Evolutionary conservation across 164 flowering plant species (phyloP), one percentile per base, ranked within the genome.

Genomic region (Chloranthus sessilifolius): DNA sequence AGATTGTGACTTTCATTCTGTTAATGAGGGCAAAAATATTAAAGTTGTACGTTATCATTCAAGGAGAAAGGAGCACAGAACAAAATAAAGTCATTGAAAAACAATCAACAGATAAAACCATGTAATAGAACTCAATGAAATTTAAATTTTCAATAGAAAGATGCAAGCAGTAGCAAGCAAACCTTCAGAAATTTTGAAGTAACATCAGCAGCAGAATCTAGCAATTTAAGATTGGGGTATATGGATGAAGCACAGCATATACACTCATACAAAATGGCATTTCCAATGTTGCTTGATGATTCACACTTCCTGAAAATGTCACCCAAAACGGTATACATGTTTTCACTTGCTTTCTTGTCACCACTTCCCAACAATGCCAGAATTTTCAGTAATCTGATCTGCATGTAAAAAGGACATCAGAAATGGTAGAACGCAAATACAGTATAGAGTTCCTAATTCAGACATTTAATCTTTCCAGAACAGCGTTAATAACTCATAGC

Each of bases 1-100:
- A 88, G 70, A 73, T 94, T 94, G 59, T 94, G 97, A 64, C 79
- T 82, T 42, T 89, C 99, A 66, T 91, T 87, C 99, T 92, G 84
- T 43, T 41, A 56, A 68, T 3, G 43, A 20, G 56, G 34, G 33
- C 56, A 47, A 23, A 55, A 23, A 39, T 19, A n/a, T 24, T 2
- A 30, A 31, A 22, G 20, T 14, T 14, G 21, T 21, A n/a, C n/a
- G n/a, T n/a, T n/a, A n/a, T n/a, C n/a, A n/a, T n/a, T n/a, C n/a
- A n/a, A n/a, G 27, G 43, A 25, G 21, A 27, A 14, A 51, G 12
- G 38, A 28, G 1, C n/a, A 25, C n/a, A 31, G 46, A 1, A 41
- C 4, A 20, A 22, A 34, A 10, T 24, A 8, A 6, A 43, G 39
- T 16, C 19, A 27, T n/a, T n/a, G n/a, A n/a, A n/a, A n/a, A n/a